A percentile compares a stretch with the other conserved stretches of the same genome.
Evolutionary conservation across 306 rosid species (phyloP).

Genomic region (Quillaja saponaria): DNA sequence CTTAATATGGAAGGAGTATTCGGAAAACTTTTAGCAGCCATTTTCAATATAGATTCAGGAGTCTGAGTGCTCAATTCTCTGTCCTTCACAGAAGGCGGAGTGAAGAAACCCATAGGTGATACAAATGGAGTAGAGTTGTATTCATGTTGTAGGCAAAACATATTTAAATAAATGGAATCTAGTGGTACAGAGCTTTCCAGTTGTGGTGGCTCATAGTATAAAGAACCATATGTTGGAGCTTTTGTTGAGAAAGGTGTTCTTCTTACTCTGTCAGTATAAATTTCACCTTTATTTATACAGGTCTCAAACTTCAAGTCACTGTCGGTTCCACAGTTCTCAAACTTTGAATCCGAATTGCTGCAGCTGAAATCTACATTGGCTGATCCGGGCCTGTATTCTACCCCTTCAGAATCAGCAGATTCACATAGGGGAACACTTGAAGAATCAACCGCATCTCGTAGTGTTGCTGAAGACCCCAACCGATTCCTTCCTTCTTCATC

Average conservation of each 20-base stretch:
- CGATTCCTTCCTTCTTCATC: slow-evolving; percentile 65
- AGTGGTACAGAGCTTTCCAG: slow-evolving; percentile 51
- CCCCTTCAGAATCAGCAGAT: slow-evolving; percentile 66
- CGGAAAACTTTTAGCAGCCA: slow-evolving; percentile 84
- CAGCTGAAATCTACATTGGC: slow-evolving; percentile 46
- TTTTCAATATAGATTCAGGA: slow-evolving; percentile 87
- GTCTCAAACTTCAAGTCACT: slow-evolving; percentile 39
- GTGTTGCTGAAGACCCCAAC: slow-evolving; percentile 56
- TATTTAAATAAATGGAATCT: slow-evolving; percentile 52
- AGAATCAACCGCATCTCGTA: slow-evolving; percentile 55
- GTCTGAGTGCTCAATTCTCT: slow-evolving; percentile 49
- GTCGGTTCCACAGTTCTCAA: slow-evolving; percentile 36
- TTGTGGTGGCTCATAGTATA: slow-evolving; percentile 75
- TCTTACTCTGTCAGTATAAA: slow-evolving; percentile 44
- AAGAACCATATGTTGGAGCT: slow-evolving; percentile 58
- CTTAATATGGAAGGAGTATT: slow-evolving; percentile 91
- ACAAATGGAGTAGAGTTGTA: slow-evolving; percentile 43
- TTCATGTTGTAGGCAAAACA: slow-evolving; percentile 49
- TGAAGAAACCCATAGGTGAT: slow-evolving; percentile 68
- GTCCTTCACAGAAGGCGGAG: slow-evolving; percentile 79
- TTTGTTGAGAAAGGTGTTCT: slow-evolving; percentile 45
- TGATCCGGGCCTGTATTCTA: slow-evolving; percentile 49
- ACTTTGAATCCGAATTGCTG: slow-evolving; percentile 46
- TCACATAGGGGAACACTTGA: slow-evolving; percentile 59
- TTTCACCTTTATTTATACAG: slow-evolving; percentile 38